Base-by-base conservation (phyloP, 1,284 basidiomycete species). In the Apiotrichum laibachii region DNA sequence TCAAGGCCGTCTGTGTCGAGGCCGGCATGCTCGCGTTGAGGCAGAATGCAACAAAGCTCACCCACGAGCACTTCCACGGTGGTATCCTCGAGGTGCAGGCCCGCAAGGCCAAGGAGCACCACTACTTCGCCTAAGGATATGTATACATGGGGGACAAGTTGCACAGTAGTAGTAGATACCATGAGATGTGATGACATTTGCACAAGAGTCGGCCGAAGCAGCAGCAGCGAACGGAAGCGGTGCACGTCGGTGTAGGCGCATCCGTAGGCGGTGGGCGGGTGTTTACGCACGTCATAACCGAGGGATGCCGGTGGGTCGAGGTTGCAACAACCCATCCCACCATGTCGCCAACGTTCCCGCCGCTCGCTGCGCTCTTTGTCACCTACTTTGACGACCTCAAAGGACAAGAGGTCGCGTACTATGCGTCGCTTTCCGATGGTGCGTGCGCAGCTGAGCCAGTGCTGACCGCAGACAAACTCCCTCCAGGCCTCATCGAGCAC, bases 51-150 rank as follows among this genome's bases (percentile, higher is more conserved):
- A 86, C 86, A n/a, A 87, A 88, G 77, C 81, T 97, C 60, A 86
- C 84, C 33, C 93, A 96, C 69, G 93, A 97, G 77, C 92, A 96
- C 76, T 96, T 94, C 84, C 81, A 94, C 72, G 77, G 77, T 67
- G 93, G 92, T 67, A 93, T 97, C 65, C 85, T 92, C 57, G 92
- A 95, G 80, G 90, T 93, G 56, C 92, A 94, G 84, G 90, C 89
- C 77, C 92, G 93, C 85, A 96, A 95, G 85, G 94, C 95, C 84
- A 95, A 95, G 74, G 87, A 90, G 63, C 77, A 80, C 65, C 77
- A 78, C 58, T 68, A 62, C 67, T 68, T 67, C 61, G 67, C 64
- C 1, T 64, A 62, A 57, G 44, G 22, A 43, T 15, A 37, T 49
- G 57, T 40, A 53, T 52, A 50, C 54, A 60, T 59, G 46, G 42